Evolutionary conservation across 352 stramenopile species (phyloP).

Genomic region (Globisporangium orthogonon): DNA sequence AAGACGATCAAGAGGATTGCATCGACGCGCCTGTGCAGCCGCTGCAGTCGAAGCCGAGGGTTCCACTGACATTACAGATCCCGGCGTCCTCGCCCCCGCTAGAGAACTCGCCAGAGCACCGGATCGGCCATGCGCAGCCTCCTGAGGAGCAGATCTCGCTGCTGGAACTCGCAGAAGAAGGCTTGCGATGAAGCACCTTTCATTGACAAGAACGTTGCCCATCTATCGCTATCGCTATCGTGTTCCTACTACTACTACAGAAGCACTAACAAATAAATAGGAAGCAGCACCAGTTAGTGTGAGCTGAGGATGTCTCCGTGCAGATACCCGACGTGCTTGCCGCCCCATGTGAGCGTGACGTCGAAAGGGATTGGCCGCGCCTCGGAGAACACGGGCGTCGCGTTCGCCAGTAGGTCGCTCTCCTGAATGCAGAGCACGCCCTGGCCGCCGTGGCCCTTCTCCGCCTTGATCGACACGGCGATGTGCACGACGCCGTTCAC

Average conservation of each 20-base stretch:
- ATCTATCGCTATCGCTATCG: neutral
- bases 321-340: conserved; percentile 47
- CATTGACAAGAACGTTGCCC: neutral
- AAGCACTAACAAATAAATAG: conserved; percentile 2
- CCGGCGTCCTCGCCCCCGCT: neutral
- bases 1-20: conserved; percentile 7
- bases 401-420: conserved; percentile 20
- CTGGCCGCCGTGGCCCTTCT: conserved; percentile 30
- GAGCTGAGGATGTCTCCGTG: conserved; percentile 40
- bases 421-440: conserved; percentile 48
- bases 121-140: conserved; percentile 3
- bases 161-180: conserved; percentile 34
- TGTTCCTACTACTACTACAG: neutral
- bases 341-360: conserved; percentile 41
- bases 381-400: conserved; percentile 22
- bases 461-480: conserved; percentile 35
- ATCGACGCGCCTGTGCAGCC: neutral
- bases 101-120: conserved; percentile 13
- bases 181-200: conserved; percentile 6
- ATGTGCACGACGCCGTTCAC: conserved; percentile 45
- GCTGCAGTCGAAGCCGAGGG: too few relatives aligned
- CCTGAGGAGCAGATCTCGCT: conserved; percentile 34
- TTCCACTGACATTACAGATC: neutral
- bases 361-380: conserved; percentile 36
- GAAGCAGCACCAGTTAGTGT: neutral